Conservation (phyloP, 768 basidiomycete species). For the Mycena rebaudengoi region DNA sequence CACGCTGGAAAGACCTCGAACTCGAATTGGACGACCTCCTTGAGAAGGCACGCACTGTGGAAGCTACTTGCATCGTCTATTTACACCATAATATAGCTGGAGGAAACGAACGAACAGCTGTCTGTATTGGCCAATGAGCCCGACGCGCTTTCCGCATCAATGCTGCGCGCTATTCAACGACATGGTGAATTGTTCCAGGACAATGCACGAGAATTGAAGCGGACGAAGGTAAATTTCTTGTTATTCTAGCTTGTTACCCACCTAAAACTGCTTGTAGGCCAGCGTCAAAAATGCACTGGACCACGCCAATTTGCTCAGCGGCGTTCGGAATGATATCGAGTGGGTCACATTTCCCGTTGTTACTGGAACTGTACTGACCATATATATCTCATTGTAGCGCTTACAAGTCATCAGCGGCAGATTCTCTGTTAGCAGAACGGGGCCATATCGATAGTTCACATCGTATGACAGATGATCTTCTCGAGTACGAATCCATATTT, state of each 20-base stretch:
- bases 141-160: constrained; percentile 79
- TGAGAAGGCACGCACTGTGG: constrained; percentile 73
- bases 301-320: constrained; percentile 86
- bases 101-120: constrained; percentile 87
- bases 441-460: constrained; percentile 92
- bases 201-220: constrained; percentile 81
- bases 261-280: constrained; percentile 48
- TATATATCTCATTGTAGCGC: constrained; percentile 73
- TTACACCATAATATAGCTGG: constrained; percentile 68
- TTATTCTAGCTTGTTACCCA: too few relatives aligned
- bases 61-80: too few relatives aligned
- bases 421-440: constrained; percentile 88
- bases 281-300: constrained; percentile 87
- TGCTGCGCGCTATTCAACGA: constrained; percentile 88
- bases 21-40: constrained; percentile 86
- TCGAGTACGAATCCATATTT: constrained; percentile 66
- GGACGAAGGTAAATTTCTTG: constrained; percentile 75
- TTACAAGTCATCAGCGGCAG: constrained; percentile 89
- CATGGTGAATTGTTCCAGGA: constrained; percentile 93
- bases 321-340: constrained; percentile 97
- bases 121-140: constrained; percentile 71
- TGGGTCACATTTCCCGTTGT: constrained; percentile 46
- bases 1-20: constrained; percentile 86
- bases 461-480: constrained; percentile 91
- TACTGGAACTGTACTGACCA: neutral